A percentile compares a stretch with the other conserved stretches of the same genome.
These are phyloP conservation scores for Bretschneidera sinensis DNA, from an alignment of 345 rosid genomes.

Conservation along the genomic window DNA sequence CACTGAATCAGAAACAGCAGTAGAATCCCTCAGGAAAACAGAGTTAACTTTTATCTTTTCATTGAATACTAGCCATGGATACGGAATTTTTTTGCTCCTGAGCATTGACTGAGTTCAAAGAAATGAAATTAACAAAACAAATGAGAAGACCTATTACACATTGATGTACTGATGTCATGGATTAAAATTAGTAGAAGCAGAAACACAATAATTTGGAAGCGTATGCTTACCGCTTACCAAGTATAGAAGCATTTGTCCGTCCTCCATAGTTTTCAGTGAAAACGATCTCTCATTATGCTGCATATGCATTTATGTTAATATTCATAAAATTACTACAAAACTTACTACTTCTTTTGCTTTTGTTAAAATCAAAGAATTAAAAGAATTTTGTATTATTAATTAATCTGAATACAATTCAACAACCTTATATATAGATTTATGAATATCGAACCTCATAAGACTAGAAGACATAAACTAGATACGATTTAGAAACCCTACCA, in stretches of 20 bases:
- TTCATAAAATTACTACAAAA: constrained; percentile 5
- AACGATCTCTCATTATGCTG: constrained; percentile 79
- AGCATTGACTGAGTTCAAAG: constrained; percentile 81
- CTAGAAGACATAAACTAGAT: too few species aligned
- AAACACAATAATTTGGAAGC: constrained; percentile 8
- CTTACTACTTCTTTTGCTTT: too few species aligned
- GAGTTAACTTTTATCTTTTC: constrained; percentile 95
- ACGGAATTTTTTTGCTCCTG: constrained; percentile 67
- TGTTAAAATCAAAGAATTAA: too few species aligned
- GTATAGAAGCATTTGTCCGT: constrained; percentile 76
- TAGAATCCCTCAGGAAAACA: constrained; percentile 84
- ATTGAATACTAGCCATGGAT: constrained; percentile 89
- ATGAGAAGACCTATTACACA: background rate
- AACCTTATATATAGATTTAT: too few species aligned
- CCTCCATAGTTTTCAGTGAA: constrained; percentile 96
- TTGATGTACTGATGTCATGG: constrained; percentile 5
- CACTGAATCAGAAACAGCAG: constrained; percentile 82
- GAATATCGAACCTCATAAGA: too few species aligned
- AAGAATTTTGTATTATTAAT: too few species aligned
- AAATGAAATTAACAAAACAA: constrained; percentile 17
- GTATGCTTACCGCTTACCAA: constrained; percentile 69
- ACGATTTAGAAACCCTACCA: too few species aligned
- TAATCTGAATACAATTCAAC: too few species aligned
- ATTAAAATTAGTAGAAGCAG: background rate
- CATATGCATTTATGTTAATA: constrained; percentile 19